A percentile compares a stretch with the other conserved stretches of the same genome.
Conservation (phyloP, 495 filamentous ascomycete species). For the Hypoxylon intermedium region DNA sequence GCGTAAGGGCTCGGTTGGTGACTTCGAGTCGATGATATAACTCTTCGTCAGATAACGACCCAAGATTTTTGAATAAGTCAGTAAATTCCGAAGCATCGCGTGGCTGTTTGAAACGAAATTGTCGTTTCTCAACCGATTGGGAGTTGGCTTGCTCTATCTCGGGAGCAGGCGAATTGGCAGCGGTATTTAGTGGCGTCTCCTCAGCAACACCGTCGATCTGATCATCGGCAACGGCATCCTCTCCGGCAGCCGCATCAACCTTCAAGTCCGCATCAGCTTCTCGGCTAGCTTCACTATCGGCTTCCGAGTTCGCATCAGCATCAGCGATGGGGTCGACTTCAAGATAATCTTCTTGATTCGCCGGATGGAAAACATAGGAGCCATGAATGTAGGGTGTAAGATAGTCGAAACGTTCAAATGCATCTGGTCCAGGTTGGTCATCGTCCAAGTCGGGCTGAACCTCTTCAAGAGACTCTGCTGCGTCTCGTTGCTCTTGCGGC, state of each 20-base stretch:
- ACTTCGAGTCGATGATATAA: constrained; percentile 63
- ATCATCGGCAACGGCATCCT: neutral
- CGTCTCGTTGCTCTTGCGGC: neutral
- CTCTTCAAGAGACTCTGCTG: neutral
- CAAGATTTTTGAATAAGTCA: constrained; percentile 43
- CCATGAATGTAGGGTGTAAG: constrained; percentile 43
- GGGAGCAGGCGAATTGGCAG: constrained; percentile 25
- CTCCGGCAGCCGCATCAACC: neutral
- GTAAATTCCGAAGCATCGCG: constrained; percentile 45
- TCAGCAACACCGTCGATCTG: constrained; percentile 14
- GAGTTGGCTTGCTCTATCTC: constrained; percentile 11
- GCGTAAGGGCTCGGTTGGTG: constrained; percentile 58
- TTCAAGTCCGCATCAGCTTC: neutral
- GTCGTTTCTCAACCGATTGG: constrained; percentile 39
- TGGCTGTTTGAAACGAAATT: no score
- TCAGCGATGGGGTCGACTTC: constrained; percentile 11
- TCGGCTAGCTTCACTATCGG: neutral
- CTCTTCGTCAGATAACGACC: constrained; percentile 52
- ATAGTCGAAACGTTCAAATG: constrained; percentile 26
- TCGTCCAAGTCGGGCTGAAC: neutral
- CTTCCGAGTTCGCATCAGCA: neutral
- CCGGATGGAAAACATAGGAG: constrained; percentile 29
- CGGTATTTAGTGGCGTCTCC: constrained; percentile 37
- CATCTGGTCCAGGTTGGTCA: constrained; percentile 9
- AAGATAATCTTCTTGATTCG: constrained; percentile 22